Conservation (phyloP, 2,329 filamentous ascomycete genomes). For the Epichloe baconii region DNA sequence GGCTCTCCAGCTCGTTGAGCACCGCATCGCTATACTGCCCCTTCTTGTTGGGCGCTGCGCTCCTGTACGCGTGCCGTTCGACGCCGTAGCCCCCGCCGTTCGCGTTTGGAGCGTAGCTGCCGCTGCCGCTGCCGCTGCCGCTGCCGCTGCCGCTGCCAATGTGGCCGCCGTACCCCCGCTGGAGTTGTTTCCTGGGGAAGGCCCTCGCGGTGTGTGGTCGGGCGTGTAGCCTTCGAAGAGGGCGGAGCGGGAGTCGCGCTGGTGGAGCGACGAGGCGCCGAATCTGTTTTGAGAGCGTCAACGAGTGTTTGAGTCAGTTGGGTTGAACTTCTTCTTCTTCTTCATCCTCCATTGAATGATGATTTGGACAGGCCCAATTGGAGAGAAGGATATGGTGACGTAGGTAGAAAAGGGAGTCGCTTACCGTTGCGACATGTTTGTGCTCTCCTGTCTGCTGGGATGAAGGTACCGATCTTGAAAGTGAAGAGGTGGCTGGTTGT, state of each 20-base stretch:
- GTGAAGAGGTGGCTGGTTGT: background rate
- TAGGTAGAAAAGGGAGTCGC: background rate
- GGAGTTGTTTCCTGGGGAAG: conserved; percentile 22
- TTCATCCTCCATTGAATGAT: background rate
- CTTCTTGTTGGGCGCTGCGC: conserved; percentile 61
- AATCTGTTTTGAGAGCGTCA: conserved; percentile 38
- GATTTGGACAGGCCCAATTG: background rate
- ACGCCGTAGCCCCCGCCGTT: conserved; percentile 11
- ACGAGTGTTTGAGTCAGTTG: too few relatives aligned
- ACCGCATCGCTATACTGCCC: conserved; percentile 91
- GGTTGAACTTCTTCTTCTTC: too few relatives aligned
- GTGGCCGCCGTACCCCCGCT: conserved; percentile 7
- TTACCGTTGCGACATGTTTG: conserved; percentile 24
- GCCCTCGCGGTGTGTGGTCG: conserved; percentile 26
- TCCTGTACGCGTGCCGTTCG: conserved; percentile 34
- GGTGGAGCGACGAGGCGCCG: conserved; percentile 54
- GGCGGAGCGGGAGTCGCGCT: conserved; percentile 58
- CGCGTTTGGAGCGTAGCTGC: conserved; percentile 27
- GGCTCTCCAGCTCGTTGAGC: conserved; percentile 84
- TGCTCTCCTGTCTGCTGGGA: background rate
- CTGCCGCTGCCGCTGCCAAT: background rate
- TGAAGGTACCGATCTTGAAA: too few relatives aligned
- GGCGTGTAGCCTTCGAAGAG: conserved; percentile 63
- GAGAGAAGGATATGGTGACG: background rate
- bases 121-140: conserved; percentile 22